Evolutionary conservation across 2,329 filamentous ascomycete species (phyloP).

Genomic region (Beauveria brongniartii): DNA sequence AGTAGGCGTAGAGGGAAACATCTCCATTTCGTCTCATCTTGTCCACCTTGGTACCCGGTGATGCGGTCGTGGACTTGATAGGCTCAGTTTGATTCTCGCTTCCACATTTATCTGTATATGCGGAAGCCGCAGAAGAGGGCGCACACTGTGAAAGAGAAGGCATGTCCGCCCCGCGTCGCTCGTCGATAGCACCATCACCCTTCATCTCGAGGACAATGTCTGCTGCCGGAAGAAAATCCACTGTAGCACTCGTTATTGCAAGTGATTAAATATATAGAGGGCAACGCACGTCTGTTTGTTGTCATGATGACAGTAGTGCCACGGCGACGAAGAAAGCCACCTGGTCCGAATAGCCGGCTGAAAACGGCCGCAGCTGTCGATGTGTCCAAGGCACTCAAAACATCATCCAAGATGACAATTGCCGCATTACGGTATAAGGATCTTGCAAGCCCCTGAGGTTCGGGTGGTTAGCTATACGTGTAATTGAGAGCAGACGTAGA

Average conservation of each 20-base stretch:
- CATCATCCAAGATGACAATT: constrained; percentile 38
- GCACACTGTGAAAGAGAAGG: too few species aligned
- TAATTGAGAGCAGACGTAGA: not conserved
- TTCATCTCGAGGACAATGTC: not conserved
- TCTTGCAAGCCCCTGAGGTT: constrained; percentile 33
- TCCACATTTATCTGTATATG: too few species aligned
- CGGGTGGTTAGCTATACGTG: not conserved
- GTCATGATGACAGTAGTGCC: not conserved
- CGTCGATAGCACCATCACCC: not conserved
- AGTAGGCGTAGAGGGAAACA: not conserved
- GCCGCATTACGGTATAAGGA: constrained; percentile 33
- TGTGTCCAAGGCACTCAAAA: constrained; percentile 36
- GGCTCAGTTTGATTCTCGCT: too few species aligned
- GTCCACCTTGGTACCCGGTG: not conserved
- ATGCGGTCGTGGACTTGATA: not conserved
- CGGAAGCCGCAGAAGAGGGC: too few species aligned
- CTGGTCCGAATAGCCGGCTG: constrained; percentile 28
- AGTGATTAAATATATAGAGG: too few species aligned
- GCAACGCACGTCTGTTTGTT: not conserved
- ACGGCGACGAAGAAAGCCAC: constrained; percentile 30
- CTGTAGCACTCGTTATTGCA: not conserved
- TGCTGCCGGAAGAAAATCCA: not conserved
- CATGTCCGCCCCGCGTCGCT: not conserved
- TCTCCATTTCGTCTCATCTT: not conserved
- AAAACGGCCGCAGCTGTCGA: constrained; percentile 35